phyloP scores from a whole-genome alignment of 352 stramenopile species.

The Pythium aphanidermatum region DNA sequence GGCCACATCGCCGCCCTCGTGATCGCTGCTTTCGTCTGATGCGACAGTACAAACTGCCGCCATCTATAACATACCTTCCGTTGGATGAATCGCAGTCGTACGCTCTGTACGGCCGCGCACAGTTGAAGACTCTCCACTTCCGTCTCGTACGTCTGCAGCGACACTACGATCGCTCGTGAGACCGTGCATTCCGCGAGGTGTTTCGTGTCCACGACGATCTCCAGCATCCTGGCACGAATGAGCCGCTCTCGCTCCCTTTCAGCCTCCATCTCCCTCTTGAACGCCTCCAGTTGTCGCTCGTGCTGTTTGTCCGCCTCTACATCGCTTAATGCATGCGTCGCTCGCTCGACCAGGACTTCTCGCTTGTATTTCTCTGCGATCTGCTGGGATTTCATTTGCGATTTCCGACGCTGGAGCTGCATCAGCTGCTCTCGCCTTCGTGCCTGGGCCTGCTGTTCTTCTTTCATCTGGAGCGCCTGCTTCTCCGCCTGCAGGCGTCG shows the following conservation, averaged over 20 bases:
- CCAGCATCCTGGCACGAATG: neutral
- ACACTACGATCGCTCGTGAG: neutral
- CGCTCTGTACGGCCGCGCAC: neutral
- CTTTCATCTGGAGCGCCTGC: neutral
- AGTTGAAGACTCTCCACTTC: neutral
- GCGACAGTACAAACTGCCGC: constrained; percentile 4
- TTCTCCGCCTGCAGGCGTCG: constrained; percentile 8
- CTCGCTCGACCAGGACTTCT: neutral
- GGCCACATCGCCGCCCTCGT: constrained; percentile 12
- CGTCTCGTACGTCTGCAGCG: neutral
- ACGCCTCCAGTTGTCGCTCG: neutral
- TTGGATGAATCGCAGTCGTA: neutral
- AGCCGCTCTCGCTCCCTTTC: neutral
- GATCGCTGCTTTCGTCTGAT: neutral
- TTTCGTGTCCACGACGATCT: neutral
- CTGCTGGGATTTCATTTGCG: constrained; percentile 9
- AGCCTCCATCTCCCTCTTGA: neutral
- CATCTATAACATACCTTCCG: constrained; percentile 8
- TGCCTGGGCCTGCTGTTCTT: no score
- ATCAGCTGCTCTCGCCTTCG: constrained; percentile 6
- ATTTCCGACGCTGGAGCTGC: constrained; percentile 6
- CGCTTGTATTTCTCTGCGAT: constrained; percentile 13
- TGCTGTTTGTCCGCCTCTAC: neutral
- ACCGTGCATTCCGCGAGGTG: neutral
- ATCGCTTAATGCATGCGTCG: neutral